Percentiles rank a stretch among this genome's conserved stretches.
Conservation (phyloP, 345 rosid species). For the Gossypium mustelinum region DNA sequence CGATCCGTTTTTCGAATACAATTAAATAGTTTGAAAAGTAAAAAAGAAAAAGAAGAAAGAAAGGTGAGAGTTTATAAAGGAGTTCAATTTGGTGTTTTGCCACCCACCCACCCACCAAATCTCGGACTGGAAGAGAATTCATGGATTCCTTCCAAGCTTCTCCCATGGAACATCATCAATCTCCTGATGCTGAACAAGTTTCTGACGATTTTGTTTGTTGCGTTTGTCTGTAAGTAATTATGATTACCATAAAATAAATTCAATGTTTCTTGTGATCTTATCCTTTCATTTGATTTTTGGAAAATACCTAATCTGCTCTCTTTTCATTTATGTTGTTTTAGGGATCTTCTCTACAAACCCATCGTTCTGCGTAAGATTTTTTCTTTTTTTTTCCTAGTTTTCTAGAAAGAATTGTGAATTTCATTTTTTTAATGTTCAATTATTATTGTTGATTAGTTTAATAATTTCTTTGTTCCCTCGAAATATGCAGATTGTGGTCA, state of each 20-base stretch:
- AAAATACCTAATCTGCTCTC: not conserved
- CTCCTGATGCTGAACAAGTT: conserved; percentile 22
- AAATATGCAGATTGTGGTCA: conserved; percentile 73
- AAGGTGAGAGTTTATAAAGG: not conserved
- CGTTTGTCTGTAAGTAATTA: conserved; percentile 46
- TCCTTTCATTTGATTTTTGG: not conserved
- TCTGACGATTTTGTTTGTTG: conserved; percentile 40
- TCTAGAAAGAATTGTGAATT: not conserved
- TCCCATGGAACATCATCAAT: not conserved
- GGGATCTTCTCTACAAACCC: conserved; percentile 92
- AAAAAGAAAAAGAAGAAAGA: not conserved
- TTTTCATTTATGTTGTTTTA: conserved; percentile 16
- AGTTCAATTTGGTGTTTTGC: not conserved
- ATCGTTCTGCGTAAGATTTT: conserved; percentile 59
- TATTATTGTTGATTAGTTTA: not conserved
- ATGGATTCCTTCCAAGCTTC: not conserved
- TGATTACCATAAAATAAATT: not conserved
- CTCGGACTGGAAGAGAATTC: not conserved
- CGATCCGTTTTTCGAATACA: not conserved
- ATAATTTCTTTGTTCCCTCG: not conserved
- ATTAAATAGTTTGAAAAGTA: too few species aligned
- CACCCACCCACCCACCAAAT: not conserved
- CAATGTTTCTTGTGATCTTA: not conserved
- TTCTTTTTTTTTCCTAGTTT: not conserved
- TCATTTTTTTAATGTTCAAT: not conserved